These are phyloP conservation scores for Collybia nuda DNA, from an alignment of 768 basidiomycete species.

Conservation along the genomic window DNA sequence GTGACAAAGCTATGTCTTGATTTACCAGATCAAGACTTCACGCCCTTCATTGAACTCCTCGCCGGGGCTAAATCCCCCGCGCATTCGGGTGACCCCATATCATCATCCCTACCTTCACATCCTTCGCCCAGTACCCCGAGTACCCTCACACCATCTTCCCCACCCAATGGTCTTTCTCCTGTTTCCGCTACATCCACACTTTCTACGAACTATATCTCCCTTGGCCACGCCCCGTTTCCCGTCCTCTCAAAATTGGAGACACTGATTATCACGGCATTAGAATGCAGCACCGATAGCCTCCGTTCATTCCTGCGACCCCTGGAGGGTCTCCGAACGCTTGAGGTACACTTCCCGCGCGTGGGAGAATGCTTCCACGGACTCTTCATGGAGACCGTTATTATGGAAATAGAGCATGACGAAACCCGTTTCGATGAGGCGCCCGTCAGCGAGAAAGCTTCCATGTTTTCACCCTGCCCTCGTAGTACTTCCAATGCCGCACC, in stretches of 20 bases:
- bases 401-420: constrained; percentile 4
- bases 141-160: not conserved
- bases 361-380: constrained; percentile 28
- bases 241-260: constrained; percentile 30
- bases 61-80: constrained; percentile 15
- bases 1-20: constrained; percentile 46
- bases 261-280: constrained; percentile 40
- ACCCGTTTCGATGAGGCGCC: too few relatives aligned
- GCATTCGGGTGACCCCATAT: not conserved
- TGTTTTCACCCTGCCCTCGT: too few relatives aligned
- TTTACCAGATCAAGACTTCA: constrained; percentile 56
- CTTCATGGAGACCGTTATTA: constrained; percentile 25
- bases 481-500: too few relatives aligned
- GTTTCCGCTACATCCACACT: not conserved
- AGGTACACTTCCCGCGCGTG: constrained; percentile 41
- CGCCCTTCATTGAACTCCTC: constrained; percentile 41
- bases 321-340: constrained; percentile 33
- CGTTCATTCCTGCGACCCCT: constrained; percentile 32
- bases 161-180: constrained; percentile 1
- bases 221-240: constrained; percentile 25
- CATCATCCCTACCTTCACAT: not conserved
- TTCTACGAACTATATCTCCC: not conserved
- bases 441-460: too few relatives aligned
- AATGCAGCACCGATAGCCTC: constrained; percentile 36
- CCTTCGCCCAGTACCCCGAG: constrained; percentile 5